Conservation (phyloP, 2,329 filamentous ascomycete genomes). For the Alternaria viburni region DNA sequence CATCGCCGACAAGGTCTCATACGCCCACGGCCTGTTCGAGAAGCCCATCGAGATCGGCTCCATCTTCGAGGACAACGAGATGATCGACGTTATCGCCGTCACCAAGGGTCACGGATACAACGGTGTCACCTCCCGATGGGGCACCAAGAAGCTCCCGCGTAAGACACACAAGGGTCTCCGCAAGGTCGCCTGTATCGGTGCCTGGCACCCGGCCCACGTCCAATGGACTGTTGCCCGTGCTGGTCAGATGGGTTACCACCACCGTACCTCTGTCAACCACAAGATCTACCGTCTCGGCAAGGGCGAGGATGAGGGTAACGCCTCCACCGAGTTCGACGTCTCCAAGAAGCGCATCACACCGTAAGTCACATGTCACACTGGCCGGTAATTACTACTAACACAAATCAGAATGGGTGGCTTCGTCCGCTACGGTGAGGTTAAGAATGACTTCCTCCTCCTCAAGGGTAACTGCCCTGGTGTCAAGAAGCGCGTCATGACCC, state of each 20-base stretch:
- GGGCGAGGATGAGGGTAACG: slow-evolving; percentile 87
- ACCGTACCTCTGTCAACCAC: slow-evolving; percentile 99
- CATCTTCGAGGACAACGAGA: slow-evolving; percentile 99
- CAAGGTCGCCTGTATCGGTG: slow-evolving; percentile 99
- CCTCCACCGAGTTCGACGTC: slow-evolving; percentile 92
- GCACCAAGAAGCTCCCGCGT: slow-evolving; percentile 99
- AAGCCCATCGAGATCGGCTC: slow-evolving; percentile 92
- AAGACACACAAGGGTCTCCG: slow-evolving; percentile 99
- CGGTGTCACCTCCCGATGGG: slow-evolving; percentile 98
- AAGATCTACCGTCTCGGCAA: slow-evolving; percentile 99
- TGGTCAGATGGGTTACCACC: slow-evolving; percentile 99
- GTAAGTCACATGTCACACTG: slow-evolving; percentile 67
- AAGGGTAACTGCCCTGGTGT: slow-evolving; percentile 98
- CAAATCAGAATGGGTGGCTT: slow-evolving; percentile 89
- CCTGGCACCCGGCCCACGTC: slow-evolving; percentile 99
- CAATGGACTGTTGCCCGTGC: slow-evolving; percentile 99
- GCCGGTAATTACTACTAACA: slow-evolving; percentile 42
- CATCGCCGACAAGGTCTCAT: slow-evolving; percentile 95
- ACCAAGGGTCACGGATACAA: slow-evolving; percentile 99
- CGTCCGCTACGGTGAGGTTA: slow-evolving; percentile 98
- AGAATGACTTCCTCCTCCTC: slow-evolving; percentile 98
- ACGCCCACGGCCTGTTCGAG: slow-evolving; percentile 96
- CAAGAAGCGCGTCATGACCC: slow-evolving; percentile 99
- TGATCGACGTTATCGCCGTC: slow-evolving; percentile 98
- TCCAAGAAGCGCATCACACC: slow-evolving; percentile 99